Base-by-base conservation (phyloP, 805 yeast species). In the Candida arabinofermentans region DNA sequence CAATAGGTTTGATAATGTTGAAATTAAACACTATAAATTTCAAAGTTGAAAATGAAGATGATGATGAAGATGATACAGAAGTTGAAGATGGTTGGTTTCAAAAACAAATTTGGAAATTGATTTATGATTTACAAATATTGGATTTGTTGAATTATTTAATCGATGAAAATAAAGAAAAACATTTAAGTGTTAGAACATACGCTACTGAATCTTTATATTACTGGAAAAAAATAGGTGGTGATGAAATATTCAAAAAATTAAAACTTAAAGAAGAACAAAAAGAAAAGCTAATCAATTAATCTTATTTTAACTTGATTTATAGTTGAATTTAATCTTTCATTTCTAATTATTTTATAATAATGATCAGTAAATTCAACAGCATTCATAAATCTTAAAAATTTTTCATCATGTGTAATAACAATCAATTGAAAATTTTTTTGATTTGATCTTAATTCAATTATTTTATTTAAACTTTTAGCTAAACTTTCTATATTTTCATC, bases 371-470 rank as follows among this genome's bases (percentile, higher is more conserved):
- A 89, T 43, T 79, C 76, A 17, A 82, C 75, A 0, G 97, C 96
- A 60, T 84, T 81, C 82, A 93, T 89, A 57, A 81, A 81, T 37
- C 79, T 74, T 54, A 93, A 69, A 57, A 93, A 93, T 54, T 84
- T 83, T 61, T 91, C 97, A 64, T 93, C 99, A 58, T 93, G 99
- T 0, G 99, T 93, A 51, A 93, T 93, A 5, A 93, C 95, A 54
- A 93, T 89, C 41, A 93, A 70, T 66, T 93, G 99, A 69, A 93
- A 93, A 60, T 93, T 93, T 55, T 74, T 77, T 62, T 93, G 99
- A 27, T 69, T 71, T 40, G 77, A 75, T 51, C 99, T 74, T 53
- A 79, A 64, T 30, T 80, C 83, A 43, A 93, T 87, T 40, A 93
- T 86, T 37, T 72, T 73, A 45, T 81, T 76, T 50, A 93, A 69